These are phyloP conservation scores for Dactylonectria estremocensis DNA, from an alignment of 2,329 filamentous ascomycete species.

Conservation along the genomic window DNA sequence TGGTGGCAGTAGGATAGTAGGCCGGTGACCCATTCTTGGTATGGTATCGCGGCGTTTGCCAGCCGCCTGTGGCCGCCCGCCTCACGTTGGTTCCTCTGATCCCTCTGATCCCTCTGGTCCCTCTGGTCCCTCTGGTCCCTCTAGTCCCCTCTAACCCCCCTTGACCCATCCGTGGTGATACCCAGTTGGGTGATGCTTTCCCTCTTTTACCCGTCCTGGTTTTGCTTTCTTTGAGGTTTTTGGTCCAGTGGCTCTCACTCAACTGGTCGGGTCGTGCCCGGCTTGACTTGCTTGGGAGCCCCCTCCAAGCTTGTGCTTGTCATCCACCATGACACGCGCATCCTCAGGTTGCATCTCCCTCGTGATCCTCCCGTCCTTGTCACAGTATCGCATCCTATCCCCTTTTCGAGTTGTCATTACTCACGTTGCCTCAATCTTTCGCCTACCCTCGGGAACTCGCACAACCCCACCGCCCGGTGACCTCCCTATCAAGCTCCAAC, in stretches of 20 bases:
- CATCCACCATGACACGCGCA: conserved; percentile 13
- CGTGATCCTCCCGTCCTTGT: conserved; percentile 25
- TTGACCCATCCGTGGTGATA: conserved; percentile 21
- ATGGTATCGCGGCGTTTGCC: conserved; percentile 23
- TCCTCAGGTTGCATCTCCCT: conserved; percentile 12
- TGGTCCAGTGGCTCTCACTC: conserved; percentile 26
- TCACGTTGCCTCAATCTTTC: conserved; percentile 21
- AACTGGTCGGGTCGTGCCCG: conserved; percentile 20
- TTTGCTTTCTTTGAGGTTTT: conserved; percentile 27
- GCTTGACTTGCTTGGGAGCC: conserved; percentile 23
- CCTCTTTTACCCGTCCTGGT: conserved; percentile 24
- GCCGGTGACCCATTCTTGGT: conserved; percentile 6
- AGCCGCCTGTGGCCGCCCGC: not conserved
- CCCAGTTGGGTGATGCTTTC: conserved; percentile 23
- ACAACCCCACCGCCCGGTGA: conserved; percentile 39
- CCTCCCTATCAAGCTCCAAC: conserved; percentile 38
- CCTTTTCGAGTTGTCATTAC: conserved; percentile 29
- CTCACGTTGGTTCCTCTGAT: not conserved
- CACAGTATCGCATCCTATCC: conserved; percentile 26
- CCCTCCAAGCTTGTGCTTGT: not conserved
- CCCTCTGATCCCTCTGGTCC: not conserved
- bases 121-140: not conserved
- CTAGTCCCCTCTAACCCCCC: not conserved
- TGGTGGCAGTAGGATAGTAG: not conserved
- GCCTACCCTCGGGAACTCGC: conserved; percentile 33